Base-by-base conservation (phyloP, 2,329 filamentous ascomycete genomes). In the Cercospora beticola region DNA sequence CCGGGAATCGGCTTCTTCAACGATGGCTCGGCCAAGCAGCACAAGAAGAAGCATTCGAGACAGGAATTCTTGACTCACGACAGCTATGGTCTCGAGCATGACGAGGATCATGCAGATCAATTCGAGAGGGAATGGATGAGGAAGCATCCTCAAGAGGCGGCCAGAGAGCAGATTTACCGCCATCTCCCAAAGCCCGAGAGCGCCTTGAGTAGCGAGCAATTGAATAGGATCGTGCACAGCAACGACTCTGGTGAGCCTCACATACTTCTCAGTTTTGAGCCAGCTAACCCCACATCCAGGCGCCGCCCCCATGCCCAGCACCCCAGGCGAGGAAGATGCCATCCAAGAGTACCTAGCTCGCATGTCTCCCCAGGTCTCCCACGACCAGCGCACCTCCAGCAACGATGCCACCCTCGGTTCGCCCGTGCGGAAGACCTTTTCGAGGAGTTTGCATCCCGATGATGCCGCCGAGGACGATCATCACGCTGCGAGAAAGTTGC, bases 81-180 rank as follows among this genome's bases (percentile, higher is more conserved):
- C 67, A 97, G 93, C 82, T 98, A 98, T 76, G 94, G 94, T 70
- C 87, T 97, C 65, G 94, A 94, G 56, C 94, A 97, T 76, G 93
- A 93, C 64, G 84, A 92, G 28, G 85, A 87, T 18, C 85, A 90
- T 3, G 87, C 88, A 66, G 92, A 96, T 81, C 92, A 90, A 77
- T 92, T 98, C 49, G 93, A 97, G 76, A 92, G 92, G 82, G 91
- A 92, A 28, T 97, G 97, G 86, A 96, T 95, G 77, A 88, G 93
- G 75, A 97, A 95, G 81, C 93, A 97, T 76, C 94, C 94, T 0
- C 92, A 97, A 56, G 86, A 87, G 73, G 84, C 90, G 31, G 90
- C 78, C 90, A 94, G 81, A 91, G 92, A 94, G 80, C 92, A 94
- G 77, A 87, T 89, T 72, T 88, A 86, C 52, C 31, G 86, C 71